Evolutionary conservation across 495 filamentous ascomycete species (phyloP).

Genomic region (Aspergillus nidulans): DNA sequence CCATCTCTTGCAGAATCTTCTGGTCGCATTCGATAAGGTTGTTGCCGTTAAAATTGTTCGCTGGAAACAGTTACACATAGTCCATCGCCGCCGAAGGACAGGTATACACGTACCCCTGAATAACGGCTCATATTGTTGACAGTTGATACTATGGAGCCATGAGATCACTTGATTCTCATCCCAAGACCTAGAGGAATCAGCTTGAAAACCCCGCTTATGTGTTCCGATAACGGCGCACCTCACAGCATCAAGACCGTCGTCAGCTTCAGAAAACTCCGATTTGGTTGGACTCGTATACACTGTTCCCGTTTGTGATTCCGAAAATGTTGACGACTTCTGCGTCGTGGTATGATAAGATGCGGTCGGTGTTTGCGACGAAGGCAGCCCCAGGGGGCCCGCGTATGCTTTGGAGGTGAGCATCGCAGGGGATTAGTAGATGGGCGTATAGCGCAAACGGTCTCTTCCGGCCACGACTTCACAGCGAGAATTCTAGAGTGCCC

Average conservation of each 20-base stretch:
- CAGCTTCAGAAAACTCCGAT: constrained; percentile 85
- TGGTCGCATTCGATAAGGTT: constrained; percentile 97
- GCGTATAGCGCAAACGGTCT: not conserved
- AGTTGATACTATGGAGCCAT: constrained; percentile 87
- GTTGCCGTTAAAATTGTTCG: constrained; percentile 94
- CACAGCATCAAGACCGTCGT: constrained; percentile 55
- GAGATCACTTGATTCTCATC: constrained; percentile 87
- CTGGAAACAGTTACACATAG: constrained; percentile 30
- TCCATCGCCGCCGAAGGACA: not conserved
- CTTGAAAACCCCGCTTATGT: not conserved
- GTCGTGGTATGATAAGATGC: constrained; percentile 48
- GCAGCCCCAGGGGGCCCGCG: constrained; percentile 55
- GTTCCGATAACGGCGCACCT: constrained; percentile 39
- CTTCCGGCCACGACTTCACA: not conserved
- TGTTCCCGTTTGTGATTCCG: constrained; percentile 53
- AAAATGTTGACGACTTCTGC: constrained; percentile 50
- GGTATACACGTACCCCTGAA: constrained; percentile 61
- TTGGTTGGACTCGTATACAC: constrained; percentile 83
- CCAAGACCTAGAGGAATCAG: constrained; percentile 59
- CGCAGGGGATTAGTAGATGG: constrained; percentile 26
- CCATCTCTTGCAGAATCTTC: constrained; percentile 93
- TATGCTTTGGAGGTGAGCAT: constrained; percentile 89
- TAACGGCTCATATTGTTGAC: constrained; percentile 83
- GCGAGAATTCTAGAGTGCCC: not conserved
- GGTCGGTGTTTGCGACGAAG: constrained; percentile 51